Base-by-base conservation (phyloP, 1,139 yeast genomes). In the Kurtzmaniella quercitrusa region DNA sequence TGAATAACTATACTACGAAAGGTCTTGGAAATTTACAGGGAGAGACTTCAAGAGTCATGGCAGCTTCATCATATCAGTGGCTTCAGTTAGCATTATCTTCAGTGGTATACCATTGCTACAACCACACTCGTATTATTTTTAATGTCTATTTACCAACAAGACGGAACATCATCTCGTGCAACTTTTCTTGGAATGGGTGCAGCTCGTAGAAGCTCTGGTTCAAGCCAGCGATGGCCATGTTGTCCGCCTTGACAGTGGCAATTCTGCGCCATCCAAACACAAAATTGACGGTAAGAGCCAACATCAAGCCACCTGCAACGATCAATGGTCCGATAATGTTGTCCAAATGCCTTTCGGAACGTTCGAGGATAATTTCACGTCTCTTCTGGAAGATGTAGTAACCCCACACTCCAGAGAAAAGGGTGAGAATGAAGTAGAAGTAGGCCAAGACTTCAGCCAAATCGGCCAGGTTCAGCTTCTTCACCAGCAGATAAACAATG, bases 351-450 rank as follows among this genome's bases (percentile, higher is more conserved):
- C 77, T 79, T 45, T 93, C 95, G 37, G 90, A 84, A 62, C 98
- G 81, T 59, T 82, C 84, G 61, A 75, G 79, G 59, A 93, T 93
- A 48, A 85, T 76, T 37, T 73, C 75, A 54, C 93, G 72, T 60
- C 98, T 80, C 52, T 70, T 74, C 61, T 79, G 67, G 65, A 87
- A 93, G 45, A 85, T 80, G 52, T 72, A 76, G 66, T 89, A 93
- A 18, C 96, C 96, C 98, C 98, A 93, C 34, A 81, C 54, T 41
- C 95, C 93, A 39, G 89, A 75, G 60, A 91, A 89, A 25, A 93
- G 53, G 1, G 98, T 89, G 55, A 93, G 71, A 1, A 64, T 82
- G 63, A 93, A 91, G 65, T 91, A 85, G 41, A 82, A 64, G 60
- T 86, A 88, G 0, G 98, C 95, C 56, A 91, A 70, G 46, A 66